Evolutionary conservation across 495 filamentous ascomycete genomes (phyloP), one percentile per base, ranked within the genome.

Genomic region (Bacidia gigantensis): DNA sequence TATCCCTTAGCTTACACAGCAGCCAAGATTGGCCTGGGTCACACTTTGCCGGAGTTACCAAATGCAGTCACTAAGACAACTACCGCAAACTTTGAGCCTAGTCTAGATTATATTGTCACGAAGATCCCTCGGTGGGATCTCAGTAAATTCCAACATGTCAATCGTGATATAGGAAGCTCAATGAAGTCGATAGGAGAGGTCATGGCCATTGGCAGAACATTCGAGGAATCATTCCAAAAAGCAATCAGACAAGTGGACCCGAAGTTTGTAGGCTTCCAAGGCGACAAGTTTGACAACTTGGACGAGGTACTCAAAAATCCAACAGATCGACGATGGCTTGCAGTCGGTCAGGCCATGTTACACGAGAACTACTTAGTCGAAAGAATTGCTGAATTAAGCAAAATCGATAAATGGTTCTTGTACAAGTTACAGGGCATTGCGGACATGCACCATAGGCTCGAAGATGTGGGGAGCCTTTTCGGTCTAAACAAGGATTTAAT

Each of bases 181-280:
- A 98, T 98, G 86, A 96, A 96, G 73, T 95, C 90, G 26, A 90
- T 98, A 44, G 90, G 90, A 54, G 90, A 98, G 69, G 90, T 98
- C 46, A 98, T 98, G 90, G 92, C 90, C 48, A 98, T 98, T 67
- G 90, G 90, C 55, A 80, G 90, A 64, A 96, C 92, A 38, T 98
- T 95, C 58, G 92, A 98, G 68, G 90, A 98, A 70, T 94, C 87
- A n/a, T 90, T 98, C 66, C 90, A 98, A 67, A 98, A 98, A 70
- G 90, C 90, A 56, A 90, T 95, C 61, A 83, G 90, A 43, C 88
- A 95, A 72, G 90, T 98, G 53, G 90, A 98, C 65, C 89, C 90
- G 50, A 78, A 77, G 55, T 98, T 83, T 65, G 64, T 89, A 55
- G 90, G 90, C 58, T 90, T 98, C 72, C 92, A 98, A 73, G 90